Base-by-base conservation (phyloP, 2,329 filamentous ascomycete genomes). In the Beauveria sp. region DNA sequence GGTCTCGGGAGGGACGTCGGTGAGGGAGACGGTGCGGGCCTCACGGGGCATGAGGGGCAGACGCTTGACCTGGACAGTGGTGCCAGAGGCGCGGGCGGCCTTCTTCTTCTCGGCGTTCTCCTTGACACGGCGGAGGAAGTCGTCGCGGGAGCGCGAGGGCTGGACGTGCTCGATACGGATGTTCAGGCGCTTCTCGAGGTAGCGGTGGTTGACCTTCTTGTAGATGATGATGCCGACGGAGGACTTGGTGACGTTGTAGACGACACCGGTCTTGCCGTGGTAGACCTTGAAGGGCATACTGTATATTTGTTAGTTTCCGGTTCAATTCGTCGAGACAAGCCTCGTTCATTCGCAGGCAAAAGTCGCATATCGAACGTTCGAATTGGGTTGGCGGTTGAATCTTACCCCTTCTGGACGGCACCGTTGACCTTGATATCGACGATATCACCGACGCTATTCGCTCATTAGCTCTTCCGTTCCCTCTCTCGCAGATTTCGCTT, bases 171-270 rank as follows among this genome's bases (percentile, higher is more conserved):
- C 95, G 80, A 98, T 82, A 78, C 95, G 91, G 83, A 99, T 85
- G 88, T 96, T 98, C 85, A 99, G 88, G 80, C 95, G 93, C 92
- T 99, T 99, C 90, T 99, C 95, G 79, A 99, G 86, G 88, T 97
- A 99, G 76, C 93, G 90, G 89, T 98, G 95, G 83, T 93, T 92
- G 79, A 99, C 95, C 81, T 96, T 91, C 88, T 96, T 97, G 90
- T 96, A 93, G 83, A 99, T 90, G 83, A 99, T 97, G 80, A 99
- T 90, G 75, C 95, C 95, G 77, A 99, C 92, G 69, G 95, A 90
- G 73, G 87, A 90, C 88, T 97, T 96, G 82, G 93, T 95, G 74
- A 99, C 95, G 86, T 99, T 99, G 90, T 96, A 96, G 82, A 96
- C 83, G 74, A 96, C 90, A 77, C 92, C 92, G 68, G 93, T 96